A percentile compares a stretch with the other conserved stretches of the same genome.
Conservation (phyloP, 2,329 filamentous ascomycete genomes). For the Exutisphaerella laricina region DNA sequence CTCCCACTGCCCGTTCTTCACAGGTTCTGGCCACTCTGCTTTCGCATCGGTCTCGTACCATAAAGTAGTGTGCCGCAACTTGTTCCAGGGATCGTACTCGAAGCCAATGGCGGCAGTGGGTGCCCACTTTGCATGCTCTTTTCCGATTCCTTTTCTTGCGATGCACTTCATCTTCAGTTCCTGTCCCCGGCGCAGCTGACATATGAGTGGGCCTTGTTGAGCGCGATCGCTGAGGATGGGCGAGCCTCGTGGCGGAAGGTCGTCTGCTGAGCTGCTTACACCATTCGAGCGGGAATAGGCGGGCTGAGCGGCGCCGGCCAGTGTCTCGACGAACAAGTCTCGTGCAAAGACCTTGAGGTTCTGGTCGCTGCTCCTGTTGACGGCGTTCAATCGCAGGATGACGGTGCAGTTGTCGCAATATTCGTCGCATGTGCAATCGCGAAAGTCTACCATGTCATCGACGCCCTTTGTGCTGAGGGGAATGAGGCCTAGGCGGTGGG, state of each 20-base stretch:
- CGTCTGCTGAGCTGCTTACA: constrained; percentile 53
- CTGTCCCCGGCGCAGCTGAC: constrained; percentile 83
- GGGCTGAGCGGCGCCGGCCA: constrained; percentile 46
- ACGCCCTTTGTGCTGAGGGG: constrained; percentile 81
- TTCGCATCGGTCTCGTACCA: constrained; percentile 77
- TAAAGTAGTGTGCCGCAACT: constrained; percentile 81
- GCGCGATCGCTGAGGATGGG: constrained; percentile 82
- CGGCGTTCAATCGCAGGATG: constrained; percentile 71
- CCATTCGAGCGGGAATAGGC: constrained; percentile 65
- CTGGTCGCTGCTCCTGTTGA: constrained; percentile 65
- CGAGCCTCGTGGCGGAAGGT: constrained; percentile 53
- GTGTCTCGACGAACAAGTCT: constrained; percentile 68
- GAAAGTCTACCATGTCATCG: constrained; percentile 74
- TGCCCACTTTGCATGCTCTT: constrained; percentile 98
- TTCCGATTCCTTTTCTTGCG: constrained; percentile 96
- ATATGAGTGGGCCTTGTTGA: constrained; percentile 75
- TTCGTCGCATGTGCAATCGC: constrained; percentile 94
- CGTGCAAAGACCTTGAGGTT: constrained; percentile 93
- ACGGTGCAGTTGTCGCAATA: constrained; percentile 92
- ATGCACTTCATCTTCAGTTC: constrained; percentile 86
- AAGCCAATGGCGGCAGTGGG: constrained; percentile 89
- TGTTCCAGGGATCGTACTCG: constrained; percentile 98
- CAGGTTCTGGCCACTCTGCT: constrained; percentile 30
- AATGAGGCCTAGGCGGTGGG: constrained; percentile 84
- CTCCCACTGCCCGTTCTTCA: constrained; percentile 67